phyloP scores from a whole-genome alignment of 2,329 filamentous ascomycete species.

The Fusarium subglutinans region DNA sequence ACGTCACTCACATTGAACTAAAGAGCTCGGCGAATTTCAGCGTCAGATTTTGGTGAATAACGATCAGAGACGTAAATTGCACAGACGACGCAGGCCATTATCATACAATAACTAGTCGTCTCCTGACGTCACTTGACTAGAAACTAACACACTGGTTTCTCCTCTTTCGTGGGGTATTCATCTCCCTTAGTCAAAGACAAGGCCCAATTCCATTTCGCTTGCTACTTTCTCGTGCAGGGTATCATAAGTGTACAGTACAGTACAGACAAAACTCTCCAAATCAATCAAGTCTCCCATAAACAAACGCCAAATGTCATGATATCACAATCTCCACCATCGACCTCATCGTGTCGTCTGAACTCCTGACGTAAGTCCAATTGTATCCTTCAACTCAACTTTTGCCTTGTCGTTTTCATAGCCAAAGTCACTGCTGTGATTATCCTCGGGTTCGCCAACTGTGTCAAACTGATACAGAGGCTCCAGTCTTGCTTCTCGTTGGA shows the following conservation, averaged over 20 bases:
- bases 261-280: conserved; percentile 20
- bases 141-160: neutral
- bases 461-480: conserved; percentile 56
- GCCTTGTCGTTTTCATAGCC: conserved; percentile 52
- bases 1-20: conserved; percentile 14
- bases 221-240: conserved; percentile 36
- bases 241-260: conserved; percentile 34
- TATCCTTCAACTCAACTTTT: conserved; percentile 51
- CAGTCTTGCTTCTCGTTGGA: conserved; percentile 54
- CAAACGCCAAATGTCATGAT: conserved; percentile 25
- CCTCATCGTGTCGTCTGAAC: conserved; percentile 22
- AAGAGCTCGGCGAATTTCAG: conserved; percentile 1
- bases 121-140: conserved; percentile 22
- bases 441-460: conserved; percentile 45
- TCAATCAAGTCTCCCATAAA: conserved; percentile 11
- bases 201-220: conserved; percentile 32
- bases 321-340: neutral
- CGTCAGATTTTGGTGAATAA: conserved; percentile 8
- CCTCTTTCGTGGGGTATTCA: conserved; percentile 10
- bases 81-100: conserved; percentile 1
- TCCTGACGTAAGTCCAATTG: conserved; percentile 44
- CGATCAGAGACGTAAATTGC: neutral
- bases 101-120: neutral
- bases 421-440: conserved; percentile 43
- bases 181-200: conserved; percentile 12